Evolutionary conservation across 441 rosid species (phyloP).

Genomic region (Arabidopsis hybrid): DNA sequence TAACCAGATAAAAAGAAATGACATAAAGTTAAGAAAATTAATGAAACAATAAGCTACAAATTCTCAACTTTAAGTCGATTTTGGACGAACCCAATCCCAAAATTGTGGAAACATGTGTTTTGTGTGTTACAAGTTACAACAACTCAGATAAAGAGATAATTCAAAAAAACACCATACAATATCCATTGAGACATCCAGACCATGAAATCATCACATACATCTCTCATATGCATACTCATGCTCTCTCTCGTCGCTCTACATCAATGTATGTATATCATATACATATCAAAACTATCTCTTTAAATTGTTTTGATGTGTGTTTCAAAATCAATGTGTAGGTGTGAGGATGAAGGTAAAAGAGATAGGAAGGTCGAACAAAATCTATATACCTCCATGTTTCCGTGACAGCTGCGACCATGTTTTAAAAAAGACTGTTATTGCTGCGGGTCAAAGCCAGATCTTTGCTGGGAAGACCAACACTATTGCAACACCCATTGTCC

Average conservation of each 20-base stretch:
- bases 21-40: too few relatives aligned
- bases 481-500: slow-evolving; percentile 18
- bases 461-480: neutral
- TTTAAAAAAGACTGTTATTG: slow-evolving; percentile 21
- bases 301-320: neutral
- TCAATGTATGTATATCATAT: slow-evolving; percentile 4
- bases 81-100: too few relatives aligned
- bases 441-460: slow-evolving; percentile 9
- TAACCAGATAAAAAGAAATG: too few relatives aligned
- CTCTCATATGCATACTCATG: neutral
- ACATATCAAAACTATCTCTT: neutral
- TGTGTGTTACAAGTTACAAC: too few relatives aligned
- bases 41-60: too few relatives aligned
- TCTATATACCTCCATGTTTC: slow-evolving; percentile 2
- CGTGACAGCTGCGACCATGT: neutral
- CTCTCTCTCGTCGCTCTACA: slow-evolving; percentile 6
- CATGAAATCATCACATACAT: too few relatives aligned
- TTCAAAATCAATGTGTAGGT: neutral
- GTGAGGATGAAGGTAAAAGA: neutral
- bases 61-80: too few relatives aligned
- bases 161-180: too few relatives aligned
- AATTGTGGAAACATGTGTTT: too few relatives aligned
- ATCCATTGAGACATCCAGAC: too few relatives aligned
- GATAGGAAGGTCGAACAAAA: neutral
- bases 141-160: too few relatives aligned